Base-by-base conservation (phyloP, 768 basidiomycete species). In the Suillus occidentalis region DNA sequence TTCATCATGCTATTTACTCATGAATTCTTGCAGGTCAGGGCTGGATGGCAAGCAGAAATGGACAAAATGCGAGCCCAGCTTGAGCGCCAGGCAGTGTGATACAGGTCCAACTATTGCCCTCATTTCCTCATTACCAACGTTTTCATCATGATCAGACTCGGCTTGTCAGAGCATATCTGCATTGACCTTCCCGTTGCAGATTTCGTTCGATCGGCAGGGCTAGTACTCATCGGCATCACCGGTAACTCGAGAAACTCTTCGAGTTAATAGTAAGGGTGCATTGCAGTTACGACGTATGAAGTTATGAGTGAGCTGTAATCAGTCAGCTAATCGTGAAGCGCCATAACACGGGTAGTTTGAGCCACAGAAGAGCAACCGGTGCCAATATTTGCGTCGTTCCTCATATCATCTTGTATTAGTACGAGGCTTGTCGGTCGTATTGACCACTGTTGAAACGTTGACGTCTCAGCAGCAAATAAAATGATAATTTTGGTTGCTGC, bases 381-480 rank as follows among this genome's bases (percentile, higher is more conserved):
- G 45, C 47, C 47, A 22, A 22, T 12, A 9, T 22, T 49, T 25
- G 13, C 6, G n/a, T 22, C 3, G 47, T 49, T 7, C 6, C 22
- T 22, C 6, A 13, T 49, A 22, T 14, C 22, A 28, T 50, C 3
- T 25, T n/a, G 47, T 22, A 67, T 67, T 90, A 42, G 22, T 49
- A 25, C 81, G 85, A 16, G 88, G 89, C 0, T 68, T 77, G 14
- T 78, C 81, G 1, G 72, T 90, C 52, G 66, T 74, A 1, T 77
- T 90, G 25, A 79, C 80, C 12, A 76, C 3, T 31, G n/a, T n/a
- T n/a, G n/a, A n/a, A n/a, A n/a, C n/a, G n/a, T n/a, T 45, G 80
- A 81, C 25, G 69, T 89, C 25, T 82, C 87, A 4, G 86, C 85
- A 12, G 84, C 89, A 8, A 79, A 76, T 49, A 79, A 76, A 62